Conservation (phyloP, 2,329 filamentous ascomycete genomes). For the Pseudogymnoascus pannorum region DNA sequence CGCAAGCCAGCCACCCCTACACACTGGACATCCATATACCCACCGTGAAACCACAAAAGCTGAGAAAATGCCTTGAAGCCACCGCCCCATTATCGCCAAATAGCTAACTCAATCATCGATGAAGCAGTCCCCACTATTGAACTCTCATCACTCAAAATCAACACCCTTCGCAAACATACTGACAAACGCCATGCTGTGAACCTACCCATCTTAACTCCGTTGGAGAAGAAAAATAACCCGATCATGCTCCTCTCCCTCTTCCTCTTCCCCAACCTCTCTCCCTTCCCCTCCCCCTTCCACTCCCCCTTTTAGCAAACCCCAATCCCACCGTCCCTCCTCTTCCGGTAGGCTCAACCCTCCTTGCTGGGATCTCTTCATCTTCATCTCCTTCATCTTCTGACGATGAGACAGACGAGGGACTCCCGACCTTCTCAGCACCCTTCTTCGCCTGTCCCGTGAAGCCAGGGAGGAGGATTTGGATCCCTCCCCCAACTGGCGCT, state of each 20-base stretch:
- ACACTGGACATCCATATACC: not conserved
- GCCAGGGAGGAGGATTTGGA: not conserved
- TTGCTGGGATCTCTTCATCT: not conserved
- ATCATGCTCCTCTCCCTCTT: not conserved
- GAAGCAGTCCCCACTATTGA: not conserved
- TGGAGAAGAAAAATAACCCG: too few relatives aligned
- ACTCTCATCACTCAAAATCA: too few relatives aligned
- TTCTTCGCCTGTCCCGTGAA: not conserved
- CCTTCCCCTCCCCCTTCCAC: not conserved
- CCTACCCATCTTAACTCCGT: too few relatives aligned
- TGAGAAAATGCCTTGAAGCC: not conserved
- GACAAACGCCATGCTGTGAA: too few relatives aligned
- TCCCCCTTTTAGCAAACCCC: not conserved
- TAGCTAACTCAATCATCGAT: too few relatives aligned
- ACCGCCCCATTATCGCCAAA: not conserved
- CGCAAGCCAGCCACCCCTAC: not conserved
- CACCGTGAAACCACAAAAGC: not conserved
- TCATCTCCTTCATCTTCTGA: not conserved
- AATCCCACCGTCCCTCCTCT: not conserved
- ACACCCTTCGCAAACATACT: too few relatives aligned
- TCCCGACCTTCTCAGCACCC: not conserved
- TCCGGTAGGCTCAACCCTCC: not conserved
- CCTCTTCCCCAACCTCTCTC: too few relatives aligned
- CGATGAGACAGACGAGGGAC: not conserved
- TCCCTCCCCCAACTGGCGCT: not conserved